phyloP scores from a whole-genome alignment of 305 asterid species.

The Fraxinus nigra region DNA sequence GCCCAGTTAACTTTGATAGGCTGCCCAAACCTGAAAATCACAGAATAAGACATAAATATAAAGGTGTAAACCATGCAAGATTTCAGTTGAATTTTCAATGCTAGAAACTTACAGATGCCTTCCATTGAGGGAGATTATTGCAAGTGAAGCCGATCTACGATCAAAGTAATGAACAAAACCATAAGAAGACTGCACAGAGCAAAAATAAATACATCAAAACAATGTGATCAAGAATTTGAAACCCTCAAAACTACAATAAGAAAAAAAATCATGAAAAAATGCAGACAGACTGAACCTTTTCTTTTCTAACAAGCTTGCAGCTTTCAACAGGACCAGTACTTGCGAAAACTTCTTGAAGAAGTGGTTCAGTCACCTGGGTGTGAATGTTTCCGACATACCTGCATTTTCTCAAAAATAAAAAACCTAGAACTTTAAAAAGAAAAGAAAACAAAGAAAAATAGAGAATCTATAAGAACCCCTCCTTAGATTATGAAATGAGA shows the following conservation, averaged over 20 bases:
- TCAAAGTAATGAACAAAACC: conserved; percentile 92
- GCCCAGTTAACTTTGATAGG: conserved; percentile 80
- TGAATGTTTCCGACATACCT: conserved; percentile 91
- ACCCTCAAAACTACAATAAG: neutral
- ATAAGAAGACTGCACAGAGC: conserved; percentile 75
- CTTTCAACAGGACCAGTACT: conserved; percentile 82
- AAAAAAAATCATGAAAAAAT: neutral
- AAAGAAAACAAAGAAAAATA: conserved; percentile 24
- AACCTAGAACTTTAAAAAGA: conserved; percentile 29
- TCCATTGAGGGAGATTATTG: conserved; percentile 80
- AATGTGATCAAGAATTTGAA: neutral
- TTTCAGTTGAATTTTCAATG: neutral
- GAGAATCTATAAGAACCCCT: conserved; percentile 27
- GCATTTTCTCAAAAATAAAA: conserved; percentile 48
- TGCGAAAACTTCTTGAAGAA: conserved; percentile 84
- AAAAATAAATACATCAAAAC: conserved; percentile 1
- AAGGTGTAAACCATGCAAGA: conserved; percentile 2
- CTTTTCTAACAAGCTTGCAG: conserved; percentile 90
- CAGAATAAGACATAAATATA: neutral
- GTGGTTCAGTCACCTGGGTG: conserved; percentile 82
- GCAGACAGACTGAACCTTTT: conserved; percentile 49
- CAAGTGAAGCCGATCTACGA: conserved; percentile 86
- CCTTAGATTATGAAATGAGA: conserved; percentile 20
- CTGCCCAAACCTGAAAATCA: conserved; percentile 51
- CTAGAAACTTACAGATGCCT: conserved; percentile 72